Conservation (phyloP, 2,329 filamentous ascomycete genomes). For the Lasiodiplodia hormozganensis region DNA sequence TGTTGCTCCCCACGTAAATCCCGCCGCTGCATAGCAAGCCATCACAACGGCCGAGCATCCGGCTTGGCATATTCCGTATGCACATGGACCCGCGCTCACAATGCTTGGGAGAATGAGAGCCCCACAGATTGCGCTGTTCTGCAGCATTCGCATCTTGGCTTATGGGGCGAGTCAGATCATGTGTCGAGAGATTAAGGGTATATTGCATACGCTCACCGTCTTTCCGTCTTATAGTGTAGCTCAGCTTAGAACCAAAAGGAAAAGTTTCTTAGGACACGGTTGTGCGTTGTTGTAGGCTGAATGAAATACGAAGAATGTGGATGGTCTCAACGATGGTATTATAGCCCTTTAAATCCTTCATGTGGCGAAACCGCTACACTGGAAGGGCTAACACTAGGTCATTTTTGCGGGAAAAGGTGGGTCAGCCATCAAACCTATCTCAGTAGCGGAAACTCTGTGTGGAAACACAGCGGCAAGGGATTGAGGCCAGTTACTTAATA, state of each 20-base stretch:
- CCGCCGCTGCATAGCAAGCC: slow-evolving; percentile 56
- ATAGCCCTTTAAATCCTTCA: neutral
- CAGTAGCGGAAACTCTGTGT: too few relatives aligned
- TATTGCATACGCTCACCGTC: neutral
- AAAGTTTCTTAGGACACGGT: neutral
- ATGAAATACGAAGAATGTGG: neutral
- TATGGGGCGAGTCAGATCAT: neutral
- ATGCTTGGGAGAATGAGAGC: neutral
- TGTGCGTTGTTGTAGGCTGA: neutral
- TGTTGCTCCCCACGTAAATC: slow-evolving; percentile 52
- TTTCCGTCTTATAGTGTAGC: neutral
- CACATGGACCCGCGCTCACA: slow-evolving; percentile 42
- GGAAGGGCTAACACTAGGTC: too few relatives aligned
- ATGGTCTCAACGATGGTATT: neutral
- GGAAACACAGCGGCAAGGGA: too few relatives aligned
- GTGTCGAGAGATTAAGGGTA: neutral
- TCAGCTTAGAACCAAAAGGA: neutral
- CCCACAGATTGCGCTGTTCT: neutral
- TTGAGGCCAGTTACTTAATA: too few relatives aligned
- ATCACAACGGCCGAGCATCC: slow-evolving; percentile 55
- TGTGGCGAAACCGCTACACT: neutral
- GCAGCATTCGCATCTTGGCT: neutral
- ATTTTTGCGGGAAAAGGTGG: neutral
- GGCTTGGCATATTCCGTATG: slow-evolving; percentile 57
- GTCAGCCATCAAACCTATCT: neutral